Evolutionary conservation across 108 stramenopile genomes (phyloP), one percentile per base, ranked within the genome.

Genomic region (Nitzschia putrida): DNA sequence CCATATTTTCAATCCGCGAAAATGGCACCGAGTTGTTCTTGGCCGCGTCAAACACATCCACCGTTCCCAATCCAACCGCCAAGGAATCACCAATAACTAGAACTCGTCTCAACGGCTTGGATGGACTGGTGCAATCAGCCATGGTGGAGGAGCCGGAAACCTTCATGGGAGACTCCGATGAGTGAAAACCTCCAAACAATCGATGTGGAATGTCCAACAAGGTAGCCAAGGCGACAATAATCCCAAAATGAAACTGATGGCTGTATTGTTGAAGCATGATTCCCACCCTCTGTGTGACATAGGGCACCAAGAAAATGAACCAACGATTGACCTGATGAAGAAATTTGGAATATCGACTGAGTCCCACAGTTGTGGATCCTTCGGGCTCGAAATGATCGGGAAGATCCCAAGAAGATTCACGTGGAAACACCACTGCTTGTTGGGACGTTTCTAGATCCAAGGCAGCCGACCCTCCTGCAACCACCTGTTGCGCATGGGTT

Each of bases 81-180:
- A 88, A 44, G 24, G 85, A 86, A 68, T 88, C 88, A 38, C 88
- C 88, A 68, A 88, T 82, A 0, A 86, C 83, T 7, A 88, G 51
- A 10, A 88, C 51, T 21, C 77, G 72, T 59, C 82, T 69, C 18
- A 68, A 51, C 34, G 65, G 54, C 16, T 51, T 67, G 47, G 47
- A 49, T 18, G 47, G 47, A 49, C 14, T 18, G 2, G n/a, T 49
- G 3, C 14, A 18, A 4, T 16, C 47, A 4, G n/a, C 47, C 14
- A 49, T 49, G 2, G 14, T 49, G 47, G 47, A 49, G 14, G 47
- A 16, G 29, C 29, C 4, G 29, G 29, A 34, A 34, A 34, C 29
- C 6, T 49, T 2, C 3, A 18, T 16, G 47, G 2, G 47, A 18
- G 47, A 3, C 2, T 49, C 6, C 18, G 47, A 18, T 2, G 14